Percentiles rank a stretch among this genome's conserved stretches.
phyloP scores from a whole-genome alignment of 2,329 filamentous ascomycete genomes.

The Aspergillus texensis region DNA sequence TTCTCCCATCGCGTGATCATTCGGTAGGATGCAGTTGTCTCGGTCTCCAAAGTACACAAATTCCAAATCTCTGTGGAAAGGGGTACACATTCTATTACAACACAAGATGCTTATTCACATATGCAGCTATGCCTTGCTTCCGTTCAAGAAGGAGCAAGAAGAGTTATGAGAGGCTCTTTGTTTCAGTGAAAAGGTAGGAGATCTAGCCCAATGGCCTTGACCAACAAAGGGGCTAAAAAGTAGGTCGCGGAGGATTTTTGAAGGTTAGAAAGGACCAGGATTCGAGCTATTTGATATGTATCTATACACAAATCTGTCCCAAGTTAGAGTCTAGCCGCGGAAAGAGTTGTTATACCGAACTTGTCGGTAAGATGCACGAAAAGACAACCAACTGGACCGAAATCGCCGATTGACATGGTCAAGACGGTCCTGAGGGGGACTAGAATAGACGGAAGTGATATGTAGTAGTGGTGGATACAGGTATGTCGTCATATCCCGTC shows the following conservation, averaged over 20 bases:
- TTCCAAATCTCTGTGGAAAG: neutral
- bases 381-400: neutral
- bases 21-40: neutral
- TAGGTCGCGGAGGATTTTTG: neutral
- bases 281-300: neutral
- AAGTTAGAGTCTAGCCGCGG: neutral
- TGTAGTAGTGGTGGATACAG: neutral
- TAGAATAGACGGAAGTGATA: neutral
- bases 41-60: neutral
- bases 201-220: neutral
- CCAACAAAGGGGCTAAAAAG: neutral
- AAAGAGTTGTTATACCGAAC: neutral
- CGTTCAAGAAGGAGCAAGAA: neutral
- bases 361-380: neutral
- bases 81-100: neutral
- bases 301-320: neutral
- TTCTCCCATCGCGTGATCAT: neutral
- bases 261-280: neutral
- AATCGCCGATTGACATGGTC: neutral
- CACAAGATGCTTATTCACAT: neutral
- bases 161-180: neutral
- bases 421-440: neutral
- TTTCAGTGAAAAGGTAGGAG: neutral
- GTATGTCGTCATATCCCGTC: conserved; percentile 5
- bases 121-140: conserved; percentile 1